Conservation (phyloP, 2,329 filamentous ascomycete genomes). For the Drechslerella stenobrocha region DNA sequence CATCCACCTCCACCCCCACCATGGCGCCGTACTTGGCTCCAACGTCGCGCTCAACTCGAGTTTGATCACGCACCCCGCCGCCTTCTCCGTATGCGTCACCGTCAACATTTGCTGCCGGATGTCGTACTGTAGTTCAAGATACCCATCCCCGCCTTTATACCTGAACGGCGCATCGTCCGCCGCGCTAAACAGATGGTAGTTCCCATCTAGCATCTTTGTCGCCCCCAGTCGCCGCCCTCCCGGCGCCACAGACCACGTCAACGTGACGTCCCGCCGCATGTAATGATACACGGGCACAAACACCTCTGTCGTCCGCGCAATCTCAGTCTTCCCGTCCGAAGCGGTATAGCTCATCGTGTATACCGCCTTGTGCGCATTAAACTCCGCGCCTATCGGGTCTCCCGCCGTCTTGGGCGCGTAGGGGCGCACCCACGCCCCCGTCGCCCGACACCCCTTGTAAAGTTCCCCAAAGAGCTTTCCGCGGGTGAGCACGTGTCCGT, state of each 20-base stretch:
- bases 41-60: constrained; percentile 35
- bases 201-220: background rate
- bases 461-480: constrained; percentile 54
- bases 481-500: constrained; percentile 48
- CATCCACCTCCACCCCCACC: constrained; percentile 31
- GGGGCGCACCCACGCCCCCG: constrained; percentile 57
- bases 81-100: constrained; percentile 31
- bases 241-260: constrained; percentile 36
- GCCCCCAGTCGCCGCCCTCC: constrained; percentile 4
- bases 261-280: constrained; percentile 56
- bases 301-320: constrained; percentile 55
- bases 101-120: constrained; percentile 35
- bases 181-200: constrained; percentile 23
- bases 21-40: constrained; percentile 39
- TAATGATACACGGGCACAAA: constrained; percentile 58
- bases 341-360: constrained; percentile 55
- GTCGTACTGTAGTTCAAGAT: constrained; percentile 31
- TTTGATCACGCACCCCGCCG: constrained; percentile 21
- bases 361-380: constrained; percentile 55
- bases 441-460: constrained; percentile 56
- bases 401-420: constrained; percentile 58
- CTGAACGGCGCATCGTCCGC: constrained; percentile 43
- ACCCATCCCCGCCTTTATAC: constrained; percentile 30
- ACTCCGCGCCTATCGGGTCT: constrained; percentile 54
- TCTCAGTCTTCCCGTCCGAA: constrained; percentile 31